A percentile compares a stretch with the other conserved stretches of the same genome.
Evolutionary conservation across 2,329 filamentous ascomycete species (phyloP).

Genomic region (Nothophoma quercina): DNA sequence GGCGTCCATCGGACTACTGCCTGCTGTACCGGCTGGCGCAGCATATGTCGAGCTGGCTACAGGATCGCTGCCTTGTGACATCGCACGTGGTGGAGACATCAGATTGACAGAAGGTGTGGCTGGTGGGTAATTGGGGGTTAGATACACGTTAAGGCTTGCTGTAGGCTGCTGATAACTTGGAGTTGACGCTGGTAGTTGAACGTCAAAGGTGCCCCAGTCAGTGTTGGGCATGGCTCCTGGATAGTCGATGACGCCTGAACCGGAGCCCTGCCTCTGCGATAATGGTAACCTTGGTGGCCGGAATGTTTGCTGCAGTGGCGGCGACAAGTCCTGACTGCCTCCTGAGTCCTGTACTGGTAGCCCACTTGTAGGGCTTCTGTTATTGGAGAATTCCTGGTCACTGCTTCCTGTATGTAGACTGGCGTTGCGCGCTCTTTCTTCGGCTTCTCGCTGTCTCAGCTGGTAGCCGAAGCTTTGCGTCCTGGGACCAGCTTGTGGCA

Average conservation of each 20-base stretch:
- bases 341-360: too few species aligned
- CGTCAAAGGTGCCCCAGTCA: constrained; percentile 37
- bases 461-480: constrained; percentile 41
- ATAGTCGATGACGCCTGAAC: constrained; percentile 17
- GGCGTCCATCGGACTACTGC: constrained; percentile 33
- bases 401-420: constrained; percentile 7
- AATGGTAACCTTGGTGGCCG: neutral
- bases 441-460: constrained; percentile 14
- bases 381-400: constrained; percentile 1
- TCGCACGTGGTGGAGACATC: neutral
- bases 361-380: neutral
- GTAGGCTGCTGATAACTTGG: constrained; percentile 10
- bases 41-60: neutral
- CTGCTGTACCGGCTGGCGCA: constrained; percentile 4
- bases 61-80: constrained; percentile 5
- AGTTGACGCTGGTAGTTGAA: constrained; percentile 13
- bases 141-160: constrained; percentile 3
- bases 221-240: constrained; percentile 34
- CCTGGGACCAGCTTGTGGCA: constrained; percentile 43
- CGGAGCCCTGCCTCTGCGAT: constrained; percentile 2
- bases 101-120: neutral
- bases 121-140: constrained; percentile 7
- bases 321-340: too few species aligned
- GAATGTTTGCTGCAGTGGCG: constrained; percentile 6
- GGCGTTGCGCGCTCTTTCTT: constrained; percentile 10